Evolutionary conservation across 768 basidiomycete species (phyloP).

Genomic region (Fibroporia radiculosa): DNA sequence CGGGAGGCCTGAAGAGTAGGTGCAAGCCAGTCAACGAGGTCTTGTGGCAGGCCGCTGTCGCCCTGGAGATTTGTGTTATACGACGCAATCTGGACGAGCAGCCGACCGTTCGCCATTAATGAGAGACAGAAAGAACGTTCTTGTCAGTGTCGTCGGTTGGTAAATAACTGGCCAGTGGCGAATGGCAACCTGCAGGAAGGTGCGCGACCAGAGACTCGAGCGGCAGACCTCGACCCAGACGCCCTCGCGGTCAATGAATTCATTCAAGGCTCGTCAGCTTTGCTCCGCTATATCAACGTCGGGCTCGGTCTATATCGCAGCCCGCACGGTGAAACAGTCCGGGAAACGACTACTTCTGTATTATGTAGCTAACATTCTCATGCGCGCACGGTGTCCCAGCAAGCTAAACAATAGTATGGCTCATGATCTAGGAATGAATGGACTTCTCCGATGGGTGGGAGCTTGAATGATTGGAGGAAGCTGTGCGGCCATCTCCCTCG

Average conservation of each 20-base stretch:
- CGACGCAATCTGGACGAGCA: conserved; percentile 75
- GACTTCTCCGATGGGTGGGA: conserved; percentile 63
- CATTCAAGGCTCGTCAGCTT: too few species aligned
- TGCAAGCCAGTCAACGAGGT: conserved; percentile 87
- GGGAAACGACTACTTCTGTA: not conserved
- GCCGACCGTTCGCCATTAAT: conserved; percentile 17
- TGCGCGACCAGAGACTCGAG: too few species aligned
- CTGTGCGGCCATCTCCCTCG: conserved; percentile 58
- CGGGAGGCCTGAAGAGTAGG: conserved; percentile 73
- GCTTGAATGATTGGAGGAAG: conserved; percentile 64
- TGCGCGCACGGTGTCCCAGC: too few species aligned
- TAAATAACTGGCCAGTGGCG: too few species aligned
- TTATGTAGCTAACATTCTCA: too few species aligned
- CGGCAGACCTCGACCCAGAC: too few species aligned
- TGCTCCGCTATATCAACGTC: too few species aligned
- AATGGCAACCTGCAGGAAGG: too few species aligned
- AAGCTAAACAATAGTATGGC: too few species aligned
- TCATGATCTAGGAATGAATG: conserved; percentile 50
- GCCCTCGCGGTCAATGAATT: too few species aligned
- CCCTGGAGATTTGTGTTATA: conserved; percentile 92
- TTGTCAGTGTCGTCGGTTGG: not conserved
- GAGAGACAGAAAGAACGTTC: not conserved
- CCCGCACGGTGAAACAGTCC: not conserved
- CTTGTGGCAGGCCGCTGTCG: conserved; percentile 62
- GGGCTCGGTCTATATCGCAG: too few species aligned